These are phyloP conservation scores for Rhododendron ovatum DNA, from an alignment of 148 eudicot genomes.

Conservation along the genomic window DNA sequence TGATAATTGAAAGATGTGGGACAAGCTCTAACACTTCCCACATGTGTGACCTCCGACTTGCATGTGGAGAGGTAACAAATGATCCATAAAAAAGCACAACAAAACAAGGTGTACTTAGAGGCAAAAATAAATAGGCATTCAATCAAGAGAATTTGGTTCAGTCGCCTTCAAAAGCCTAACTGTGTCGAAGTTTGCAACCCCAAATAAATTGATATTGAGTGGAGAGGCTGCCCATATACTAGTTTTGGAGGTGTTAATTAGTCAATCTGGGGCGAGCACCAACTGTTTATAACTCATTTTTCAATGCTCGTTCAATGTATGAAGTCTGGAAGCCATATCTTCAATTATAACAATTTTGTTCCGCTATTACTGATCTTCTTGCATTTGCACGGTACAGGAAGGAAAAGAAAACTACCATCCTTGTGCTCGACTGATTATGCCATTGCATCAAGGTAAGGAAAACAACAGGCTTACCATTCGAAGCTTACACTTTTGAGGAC, in stretches of 20 bases:
- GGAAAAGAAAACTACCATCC: constrained; percentile 27
- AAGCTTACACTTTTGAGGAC: neutral
- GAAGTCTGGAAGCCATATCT: neutral
- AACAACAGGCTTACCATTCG: neutral
- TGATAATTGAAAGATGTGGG: neutral
- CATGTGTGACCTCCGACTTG: neutral
- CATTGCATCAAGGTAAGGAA: constrained; percentile 42
- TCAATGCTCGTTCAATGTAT: neutral
- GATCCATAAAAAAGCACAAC: neutral
- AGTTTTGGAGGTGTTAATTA: neutral
- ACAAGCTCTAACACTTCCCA: neutral
- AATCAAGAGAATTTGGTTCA: neutral
- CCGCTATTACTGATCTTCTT: neutral
- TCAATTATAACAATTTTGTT: neutral
- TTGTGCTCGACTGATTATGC: constrained; percentile 53
- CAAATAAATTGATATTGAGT: neutral
- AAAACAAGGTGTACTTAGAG: neutral
- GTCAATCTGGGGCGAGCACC: neutral
- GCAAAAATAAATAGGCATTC: neutral
- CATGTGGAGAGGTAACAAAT: neutral
- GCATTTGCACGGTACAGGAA: constrained; percentile 37
- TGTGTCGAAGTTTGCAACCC: neutral
- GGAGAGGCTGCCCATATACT: neutral
- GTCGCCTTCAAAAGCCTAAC: neutral
- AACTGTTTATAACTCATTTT: neutral